Evolutionary conservation across 1,139 yeast genomes (phyloP).

Genomic region (Geotrichum europaeum): DNA sequence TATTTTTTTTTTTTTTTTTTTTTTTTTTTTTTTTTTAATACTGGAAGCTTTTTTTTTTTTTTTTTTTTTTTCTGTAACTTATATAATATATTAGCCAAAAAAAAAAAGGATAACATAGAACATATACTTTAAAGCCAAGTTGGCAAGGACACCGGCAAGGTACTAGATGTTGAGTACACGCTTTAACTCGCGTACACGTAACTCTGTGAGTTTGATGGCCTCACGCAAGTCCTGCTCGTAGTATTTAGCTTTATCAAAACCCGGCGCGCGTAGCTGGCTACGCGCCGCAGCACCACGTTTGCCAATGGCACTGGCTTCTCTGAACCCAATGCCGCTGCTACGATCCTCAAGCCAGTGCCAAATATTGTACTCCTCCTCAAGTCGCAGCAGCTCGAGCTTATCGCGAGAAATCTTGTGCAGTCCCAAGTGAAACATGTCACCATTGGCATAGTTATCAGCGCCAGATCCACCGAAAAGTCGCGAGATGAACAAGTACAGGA

Average conservation of each 20-base stretch:
- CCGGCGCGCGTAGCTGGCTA: neutral
- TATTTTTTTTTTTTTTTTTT: no score
- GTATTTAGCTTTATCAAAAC: conserved; percentile 23
- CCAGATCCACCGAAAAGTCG: conserved; percentile 5
- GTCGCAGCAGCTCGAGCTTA: conserved; percentile 17
- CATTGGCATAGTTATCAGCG: neutral
- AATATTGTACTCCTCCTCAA: conserved; percentile 55
- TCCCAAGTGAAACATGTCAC: neutral
- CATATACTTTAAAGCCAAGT: neutral
- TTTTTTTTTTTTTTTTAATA: no score
- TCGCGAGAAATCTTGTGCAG: neutral
- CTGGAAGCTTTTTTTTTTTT: no score
- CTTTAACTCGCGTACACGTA: conserved; percentile 42
- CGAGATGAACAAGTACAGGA: conserved; percentile 25
- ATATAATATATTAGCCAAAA: neutral
- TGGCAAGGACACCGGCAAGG: neutral
- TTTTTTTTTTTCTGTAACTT: no score
- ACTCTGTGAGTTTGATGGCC: conserved; percentile 49
- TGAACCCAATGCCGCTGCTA: conserved; percentile 27
- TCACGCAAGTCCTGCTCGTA: conserved; percentile 49
- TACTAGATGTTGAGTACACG: neutral
- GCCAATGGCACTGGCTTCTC: neutral
- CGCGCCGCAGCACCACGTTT: neutral
- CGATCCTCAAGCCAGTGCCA: conserved; percentile 81
- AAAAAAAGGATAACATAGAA: neutral